Evolutionary conservation across 352 stramenopile genomes (phyloP), one percentile per base, ranked within the genome.

Genomic region (Aphanomyces astaci): DNA sequence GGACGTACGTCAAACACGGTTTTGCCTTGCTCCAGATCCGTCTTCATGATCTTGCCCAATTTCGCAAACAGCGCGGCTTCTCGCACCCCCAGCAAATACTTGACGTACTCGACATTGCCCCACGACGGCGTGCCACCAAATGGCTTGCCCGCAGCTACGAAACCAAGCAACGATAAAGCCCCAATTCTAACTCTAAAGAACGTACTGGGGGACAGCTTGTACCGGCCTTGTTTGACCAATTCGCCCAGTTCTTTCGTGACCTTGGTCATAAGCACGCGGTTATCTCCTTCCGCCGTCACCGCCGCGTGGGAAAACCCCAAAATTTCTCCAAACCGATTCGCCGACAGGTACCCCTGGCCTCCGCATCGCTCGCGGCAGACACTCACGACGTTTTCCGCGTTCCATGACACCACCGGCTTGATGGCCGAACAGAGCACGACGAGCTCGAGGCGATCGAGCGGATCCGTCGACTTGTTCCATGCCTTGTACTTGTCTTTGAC

Each of bases 381-480:
- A 22, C 62, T 68, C 33, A 68, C 62, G 9, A 68, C 62, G 51
- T 68, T 68, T 28, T 68, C 62, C n/a, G 62, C 57, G 43, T 68
- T 68, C 62, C 62, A 68, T 25, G 62, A 68, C 17, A 68, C 62
- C 32, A 68, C 62, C 19, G 62, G 62, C 32, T 68, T 68, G 51
- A 68, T 68, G 13, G 62, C 62, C 28, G 62, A 68, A 45, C 62
- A 68, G 3, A 68, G 43, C 28, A 52, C 49, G 3, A 68, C 62
- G 40, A 68, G 43, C 24, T 68, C 62, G 33, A 68, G 48, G 22
- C 62, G 62, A n/a, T 45, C 62, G 11, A 68, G 43, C 33, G 62
- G 62, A 25, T 68, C 62, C 11, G 13, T 59, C 30, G 43, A 60
- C 51, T 68, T 68, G 33, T 68, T 68, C 62, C 62, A 68, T 19